phyloP scores from a whole-genome alignment of 2,329 filamentous ascomycete species.

The Ilyonectria robusta region DNA sequence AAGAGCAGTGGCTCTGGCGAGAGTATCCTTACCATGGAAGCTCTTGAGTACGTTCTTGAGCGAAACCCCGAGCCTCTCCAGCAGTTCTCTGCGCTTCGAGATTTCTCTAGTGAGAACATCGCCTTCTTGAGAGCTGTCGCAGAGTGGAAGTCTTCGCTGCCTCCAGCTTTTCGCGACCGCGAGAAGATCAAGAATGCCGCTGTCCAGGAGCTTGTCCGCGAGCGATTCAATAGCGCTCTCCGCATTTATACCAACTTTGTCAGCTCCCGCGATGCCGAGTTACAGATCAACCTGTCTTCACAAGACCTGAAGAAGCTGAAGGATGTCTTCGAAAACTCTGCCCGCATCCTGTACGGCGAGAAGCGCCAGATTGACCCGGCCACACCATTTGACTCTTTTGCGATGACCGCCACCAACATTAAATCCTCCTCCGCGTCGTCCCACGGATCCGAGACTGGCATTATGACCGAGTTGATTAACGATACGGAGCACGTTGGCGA shows the following conservation, averaged over 20 bases:
- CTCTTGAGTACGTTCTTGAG: conserved; percentile 68
- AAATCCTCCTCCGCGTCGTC: conserved; percentile 37
- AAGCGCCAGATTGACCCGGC: conserved; percentile 43
- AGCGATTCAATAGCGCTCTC: conserved; percentile 70
- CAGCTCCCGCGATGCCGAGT: conserved; percentile 64
- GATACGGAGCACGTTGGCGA: conserved; percentile 40
- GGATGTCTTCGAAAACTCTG: conserved; percentile 69
- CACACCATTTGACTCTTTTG: conserved; percentile 55
- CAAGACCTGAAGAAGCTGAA: conserved; percentile 69
- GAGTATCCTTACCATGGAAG: conserved; percentile 52
- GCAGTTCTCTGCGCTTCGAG: conserved; percentile 74
- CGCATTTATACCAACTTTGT: conserved; percentile 55
- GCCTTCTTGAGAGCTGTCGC: conserved; percentile 73
- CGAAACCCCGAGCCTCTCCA: conserved; percentile 73
- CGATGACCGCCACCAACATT: conserved; percentile 27
- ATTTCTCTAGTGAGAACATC: conserved; percentile 79
- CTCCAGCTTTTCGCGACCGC: conserved; percentile 43
- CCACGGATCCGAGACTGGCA: conserved; percentile 36
- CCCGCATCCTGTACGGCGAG: conserved; percentile 45
- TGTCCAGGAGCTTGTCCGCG: conserved; percentile 56
- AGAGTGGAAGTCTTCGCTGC: conserved; percentile 55
- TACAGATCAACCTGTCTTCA: conserved; percentile 77
- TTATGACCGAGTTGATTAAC: conserved; percentile 21
- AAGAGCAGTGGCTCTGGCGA: conserved; percentile 50
- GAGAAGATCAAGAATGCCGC: conserved; percentile 38